These are phyloP conservation scores for Cyanodermella asteris DNA, from an alignment of 2,329 filamentous ascomycete species.

Conservation along the genomic window DNA sequence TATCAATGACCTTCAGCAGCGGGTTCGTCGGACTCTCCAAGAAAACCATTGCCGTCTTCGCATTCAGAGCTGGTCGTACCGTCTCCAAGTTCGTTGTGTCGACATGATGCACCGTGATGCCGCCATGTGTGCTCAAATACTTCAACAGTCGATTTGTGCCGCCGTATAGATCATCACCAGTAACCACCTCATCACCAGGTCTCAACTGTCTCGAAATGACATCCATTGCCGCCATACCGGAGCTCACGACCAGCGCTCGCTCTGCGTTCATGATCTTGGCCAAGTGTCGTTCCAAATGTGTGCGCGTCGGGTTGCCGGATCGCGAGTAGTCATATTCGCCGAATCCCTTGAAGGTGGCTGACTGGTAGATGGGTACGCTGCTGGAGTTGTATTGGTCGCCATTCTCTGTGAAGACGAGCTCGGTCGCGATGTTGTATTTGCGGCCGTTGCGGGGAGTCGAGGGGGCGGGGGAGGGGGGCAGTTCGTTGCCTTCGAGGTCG, in stretches of 20 bases:
- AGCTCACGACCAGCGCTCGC: slow-evolving; percentile 78
- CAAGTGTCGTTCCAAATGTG: slow-evolving; percentile 84
- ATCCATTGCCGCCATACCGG: slow-evolving; percentile 91
- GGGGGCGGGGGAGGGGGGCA: slow-evolving; percentile 79
- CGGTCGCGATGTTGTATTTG: slow-evolving; percentile 83
- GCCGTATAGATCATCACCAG: slow-evolving; percentile 89
- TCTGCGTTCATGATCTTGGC: slow-evolving; percentile 97
- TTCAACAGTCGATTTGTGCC: slow-evolving; percentile 86
- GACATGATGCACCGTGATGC: slow-evolving; percentile 86
- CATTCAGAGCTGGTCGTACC: slow-evolving; percentile 45
- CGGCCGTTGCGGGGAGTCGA: slow-evolving; percentile 72
- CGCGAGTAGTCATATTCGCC: slow-evolving; percentile 97
- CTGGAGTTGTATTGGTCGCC: slow-evolving; percentile 95
- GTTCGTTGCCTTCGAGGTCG: slow-evolving; percentile 62
- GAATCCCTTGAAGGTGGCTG: slow-evolving; percentile 90
- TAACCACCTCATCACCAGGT: slow-evolving; percentile 90
- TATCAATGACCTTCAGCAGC: slow-evolving; percentile 92
- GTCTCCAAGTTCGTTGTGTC: slow-evolving; percentile 65
- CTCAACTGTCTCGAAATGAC: slow-evolving; percentile 80
- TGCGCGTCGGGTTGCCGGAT: slow-evolving; percentile 88
- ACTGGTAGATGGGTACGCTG: slow-evolving; percentile 95
- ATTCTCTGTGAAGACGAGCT: slow-evolving; percentile 87
- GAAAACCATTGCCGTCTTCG: slow-evolving; percentile 84
- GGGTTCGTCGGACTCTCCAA: slow-evolving; percentile 95
- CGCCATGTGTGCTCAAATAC: slow-evolving; percentile 71